Conservation (phyloP, 495 filamentous ascomycete genomes). For the Copromyces sp. region DNA sequence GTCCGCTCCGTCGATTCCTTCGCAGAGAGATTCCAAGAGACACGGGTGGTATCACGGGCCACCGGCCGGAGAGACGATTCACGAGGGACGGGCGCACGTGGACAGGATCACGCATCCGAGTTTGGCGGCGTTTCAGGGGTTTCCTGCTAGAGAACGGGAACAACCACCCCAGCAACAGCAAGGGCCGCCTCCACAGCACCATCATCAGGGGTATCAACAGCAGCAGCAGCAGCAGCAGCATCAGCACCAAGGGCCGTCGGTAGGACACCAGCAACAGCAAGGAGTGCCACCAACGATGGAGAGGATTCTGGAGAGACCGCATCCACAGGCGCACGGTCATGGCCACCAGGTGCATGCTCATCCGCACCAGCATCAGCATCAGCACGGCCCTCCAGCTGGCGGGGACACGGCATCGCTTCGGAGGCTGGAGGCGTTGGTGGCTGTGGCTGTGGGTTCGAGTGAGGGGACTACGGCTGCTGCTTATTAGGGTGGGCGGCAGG, state of each 20-base stretch:
- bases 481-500: conserved; percentile 18
- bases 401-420: conserved; percentile 40
- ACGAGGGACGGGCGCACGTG: conserved; percentile 30
- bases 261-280: conserved; percentile 1
- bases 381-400: background rate
- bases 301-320: conserved; percentile 19
- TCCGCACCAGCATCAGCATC: conserved; percentile 5
- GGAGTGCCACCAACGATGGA: conserved; percentile 12
- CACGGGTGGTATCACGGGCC: conserved; percentile 63
- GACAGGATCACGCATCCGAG: conserved; percentile 42
- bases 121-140: conserved; percentile 33
- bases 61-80: conserved; percentile 24
- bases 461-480: conserved; percentile 55
- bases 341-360: background rate
- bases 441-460: conserved; percentile 62
- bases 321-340: conserved; percentile 1
- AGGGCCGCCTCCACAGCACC: background rate
- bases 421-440: conserved; percentile 74
- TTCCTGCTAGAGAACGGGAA: conserved; percentile 29
- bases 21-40: conserved; percentile 50
- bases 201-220: background rate
- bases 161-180: conserved; percentile 6
- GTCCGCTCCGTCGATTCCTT: conserved; percentile 39
- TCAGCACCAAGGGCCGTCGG: background rate
- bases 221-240: conserved; percentile 8